Evolutionary conservation across 345 rosid genomes (phyloP).

Genomic region (Litchi chinensis): DNA sequence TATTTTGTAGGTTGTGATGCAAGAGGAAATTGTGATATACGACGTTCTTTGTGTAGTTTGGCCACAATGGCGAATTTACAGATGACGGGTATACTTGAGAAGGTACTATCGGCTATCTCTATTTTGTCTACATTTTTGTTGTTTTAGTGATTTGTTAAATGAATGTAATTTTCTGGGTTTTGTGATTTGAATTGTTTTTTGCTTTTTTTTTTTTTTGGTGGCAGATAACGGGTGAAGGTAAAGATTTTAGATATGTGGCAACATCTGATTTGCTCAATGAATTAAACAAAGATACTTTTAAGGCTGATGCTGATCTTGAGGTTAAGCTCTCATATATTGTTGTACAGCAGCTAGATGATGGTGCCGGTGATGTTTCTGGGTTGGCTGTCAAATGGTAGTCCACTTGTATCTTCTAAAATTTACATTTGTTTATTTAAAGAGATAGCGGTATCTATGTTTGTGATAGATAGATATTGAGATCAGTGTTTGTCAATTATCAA

Average conservation of each 20-base stretch:
- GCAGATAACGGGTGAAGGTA: conserved; percentile 99
- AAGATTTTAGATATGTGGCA: conserved; percentile 99
- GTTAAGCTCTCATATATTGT: conserved; percentile 69
- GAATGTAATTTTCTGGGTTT: neutral
- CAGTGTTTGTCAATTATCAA: too few species aligned
- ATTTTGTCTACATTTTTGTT: neutral
- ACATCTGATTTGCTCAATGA: conserved; percentile 96
- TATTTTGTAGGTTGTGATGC: neutral
- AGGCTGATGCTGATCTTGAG: conserved; percentile 86
- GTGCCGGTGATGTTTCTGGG: conserved; percentile 99
- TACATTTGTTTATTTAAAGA: neutral
- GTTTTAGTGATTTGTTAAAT: neutral
- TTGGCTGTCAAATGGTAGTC: conserved; percentile 96
- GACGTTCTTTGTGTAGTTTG: neutral
- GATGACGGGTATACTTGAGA: conserved; percentile 82
- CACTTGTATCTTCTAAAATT: neutral
- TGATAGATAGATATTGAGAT: neutral
- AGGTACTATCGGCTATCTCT: conserved; percentile 48
- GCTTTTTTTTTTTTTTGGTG: conserved; percentile 4
- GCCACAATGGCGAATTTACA: conserved; percentile 77
- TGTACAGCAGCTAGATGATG: conserved; percentile 95
- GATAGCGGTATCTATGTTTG: neutral
- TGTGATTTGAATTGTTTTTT: neutral
- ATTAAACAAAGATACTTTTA: conserved; percentile 85
- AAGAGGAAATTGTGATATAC: neutral